These are phyloP conservation scores for Thuja plicata DNA, from an alignment of 83 land plant genomes.

Conservation along the genomic window DNA sequence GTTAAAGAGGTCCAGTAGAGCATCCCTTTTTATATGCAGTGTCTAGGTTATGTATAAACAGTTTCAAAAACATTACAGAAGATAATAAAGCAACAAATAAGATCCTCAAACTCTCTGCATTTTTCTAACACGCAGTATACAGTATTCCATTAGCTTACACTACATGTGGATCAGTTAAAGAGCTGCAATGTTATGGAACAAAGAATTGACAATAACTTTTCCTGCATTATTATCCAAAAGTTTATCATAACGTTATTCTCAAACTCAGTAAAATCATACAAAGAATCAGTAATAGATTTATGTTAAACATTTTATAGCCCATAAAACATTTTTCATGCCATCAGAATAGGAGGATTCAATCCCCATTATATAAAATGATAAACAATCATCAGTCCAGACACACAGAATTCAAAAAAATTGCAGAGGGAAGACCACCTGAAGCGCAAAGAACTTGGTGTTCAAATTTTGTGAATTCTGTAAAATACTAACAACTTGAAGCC, in stretches of 20 bases:
- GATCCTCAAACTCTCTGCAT: neutral
- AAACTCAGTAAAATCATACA: neutral
- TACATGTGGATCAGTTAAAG: neutral
- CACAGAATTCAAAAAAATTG: neutral
- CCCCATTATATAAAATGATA: too few relatives aligned
- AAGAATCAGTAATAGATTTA: neutral
- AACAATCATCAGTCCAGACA: too few relatives aligned
- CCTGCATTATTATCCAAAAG: too few relatives aligned
- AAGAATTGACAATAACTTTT: neutral
- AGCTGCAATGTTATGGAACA: neutral
- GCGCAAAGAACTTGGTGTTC: conserved; percentile 95
- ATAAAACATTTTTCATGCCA: neutral
- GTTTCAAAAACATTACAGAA: neutral
- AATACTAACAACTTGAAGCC: conserved; percentile 94
- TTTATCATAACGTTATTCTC: neutral
- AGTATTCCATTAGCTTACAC: neutral
- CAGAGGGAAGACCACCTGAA: conserved; percentile 41
- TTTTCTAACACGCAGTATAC: neutral
- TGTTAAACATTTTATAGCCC: neutral
- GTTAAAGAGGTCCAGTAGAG: neutral
- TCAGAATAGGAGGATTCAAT: too few relatives aligned
- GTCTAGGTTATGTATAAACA: neutral
- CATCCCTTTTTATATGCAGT: neutral
- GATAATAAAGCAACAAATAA: neutral
- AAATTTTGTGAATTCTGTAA: conserved; percentile 78